These are phyloP conservation scores for Wallacemonas sp. DNA, from an alignment of 208 protist species.

Conservation along the genomic window DNA sequence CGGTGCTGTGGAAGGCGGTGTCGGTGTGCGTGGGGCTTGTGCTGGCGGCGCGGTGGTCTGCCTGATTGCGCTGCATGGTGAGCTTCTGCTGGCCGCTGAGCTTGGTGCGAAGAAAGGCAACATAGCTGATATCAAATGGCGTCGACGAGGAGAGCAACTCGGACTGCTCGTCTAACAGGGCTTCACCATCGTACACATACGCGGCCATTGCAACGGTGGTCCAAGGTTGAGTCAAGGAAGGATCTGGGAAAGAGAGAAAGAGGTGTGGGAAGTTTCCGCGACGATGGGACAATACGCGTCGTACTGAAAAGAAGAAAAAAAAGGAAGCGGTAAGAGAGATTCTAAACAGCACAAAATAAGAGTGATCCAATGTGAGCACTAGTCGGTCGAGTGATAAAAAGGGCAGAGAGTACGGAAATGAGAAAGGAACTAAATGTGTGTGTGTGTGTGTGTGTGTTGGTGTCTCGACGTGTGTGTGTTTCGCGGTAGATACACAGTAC, in stretches of 20 bases:
- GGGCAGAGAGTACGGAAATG: too few relatives aligned
- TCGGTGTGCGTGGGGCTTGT: background rate
- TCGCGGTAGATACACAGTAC: too few relatives aligned
- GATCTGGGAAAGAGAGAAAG: background rate
- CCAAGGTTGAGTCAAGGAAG: too few relatives aligned
- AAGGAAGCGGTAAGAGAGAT: slow-evolving; percentile 7
- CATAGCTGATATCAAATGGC: slow-evolving; percentile 64
- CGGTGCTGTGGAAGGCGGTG: background rate
- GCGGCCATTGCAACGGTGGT: background rate
- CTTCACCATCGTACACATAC: slow-evolving; percentile 39
- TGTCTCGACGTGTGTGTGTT: too few relatives aligned
- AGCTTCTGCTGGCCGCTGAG: slow-evolving; percentile 61
- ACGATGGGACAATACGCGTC: too few relatives aligned
- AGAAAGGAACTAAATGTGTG: too few relatives aligned
- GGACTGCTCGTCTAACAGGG: slow-evolving; percentile 69
- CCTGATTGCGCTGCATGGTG: slow-evolving; percentile 74
- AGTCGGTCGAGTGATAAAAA: too few relatives aligned
- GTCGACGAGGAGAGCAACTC: slow-evolving; percentile 49
- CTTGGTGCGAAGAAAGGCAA: slow-evolving; percentile 63
- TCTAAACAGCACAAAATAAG: slow-evolving; percentile 17
- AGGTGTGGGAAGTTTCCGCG: too few relatives aligned
- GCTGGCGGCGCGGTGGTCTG: slow-evolving; percentile 21
- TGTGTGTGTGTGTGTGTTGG: too few relatives aligned
- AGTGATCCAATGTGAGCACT: too few relatives aligned
- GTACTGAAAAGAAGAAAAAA: slow-evolving; percentile 22